Percentiles rank a stretch among this genome's conserved stretches.
phyloP scores from a whole-genome alignment of 768 basidiomycete species.

The Russula virescens region DNA sequence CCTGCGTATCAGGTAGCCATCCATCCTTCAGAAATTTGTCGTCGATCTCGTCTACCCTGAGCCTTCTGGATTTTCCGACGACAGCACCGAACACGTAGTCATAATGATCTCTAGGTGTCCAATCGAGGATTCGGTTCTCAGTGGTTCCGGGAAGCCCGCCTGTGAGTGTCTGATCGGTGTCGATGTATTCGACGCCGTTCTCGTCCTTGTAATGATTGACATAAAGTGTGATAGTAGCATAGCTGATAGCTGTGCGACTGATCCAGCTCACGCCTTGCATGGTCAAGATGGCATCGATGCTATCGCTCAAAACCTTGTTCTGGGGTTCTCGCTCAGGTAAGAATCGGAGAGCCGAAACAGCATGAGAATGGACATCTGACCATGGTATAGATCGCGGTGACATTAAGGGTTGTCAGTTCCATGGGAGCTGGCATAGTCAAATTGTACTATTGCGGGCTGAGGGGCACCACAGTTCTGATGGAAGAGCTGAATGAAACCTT shows the following conservation, averaged over 20 bases:
- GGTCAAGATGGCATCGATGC: slow-evolving; percentile 53
- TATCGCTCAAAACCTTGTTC: slow-evolving; percentile 65
- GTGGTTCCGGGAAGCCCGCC: slow-evolving; percentile 53
- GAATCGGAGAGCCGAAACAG: background rate
- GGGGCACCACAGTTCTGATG: background rate
- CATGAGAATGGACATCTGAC: background rate
- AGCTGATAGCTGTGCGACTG: slow-evolving; percentile 52
- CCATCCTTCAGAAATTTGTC: slow-evolving; percentile 35
- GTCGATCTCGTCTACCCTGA: slow-evolving; percentile 20
- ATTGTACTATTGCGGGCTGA: background rate
- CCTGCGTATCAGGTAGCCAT: slow-evolving; percentile 38
- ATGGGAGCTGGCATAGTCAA: background rate
- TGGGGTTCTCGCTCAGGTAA: slow-evolving; percentile 26
- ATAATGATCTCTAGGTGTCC: slow-evolving; percentile 42
- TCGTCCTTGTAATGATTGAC: slow-evolving; percentile 60
- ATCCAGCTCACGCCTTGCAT: slow-evolving; percentile 72
- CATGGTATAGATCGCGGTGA: background rate
- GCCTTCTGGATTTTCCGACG: slow-evolving; percentile 32
- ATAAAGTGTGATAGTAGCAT: slow-evolving; percentile 51
- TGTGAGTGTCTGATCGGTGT: slow-evolving; percentile 55
- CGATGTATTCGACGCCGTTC: slow-evolving; percentile 54
- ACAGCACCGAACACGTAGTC: slow-evolving; percentile 60
- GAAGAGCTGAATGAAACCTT: background rate
- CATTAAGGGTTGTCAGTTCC: background rate
- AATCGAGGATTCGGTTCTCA: slow-evolving; percentile 51